Percentiles rank a stretch among this genome's conserved stretches.
Conservation (phyloP, 2,329 filamentous ascomycete genomes). For the Fusarium armeniacum region DNA sequence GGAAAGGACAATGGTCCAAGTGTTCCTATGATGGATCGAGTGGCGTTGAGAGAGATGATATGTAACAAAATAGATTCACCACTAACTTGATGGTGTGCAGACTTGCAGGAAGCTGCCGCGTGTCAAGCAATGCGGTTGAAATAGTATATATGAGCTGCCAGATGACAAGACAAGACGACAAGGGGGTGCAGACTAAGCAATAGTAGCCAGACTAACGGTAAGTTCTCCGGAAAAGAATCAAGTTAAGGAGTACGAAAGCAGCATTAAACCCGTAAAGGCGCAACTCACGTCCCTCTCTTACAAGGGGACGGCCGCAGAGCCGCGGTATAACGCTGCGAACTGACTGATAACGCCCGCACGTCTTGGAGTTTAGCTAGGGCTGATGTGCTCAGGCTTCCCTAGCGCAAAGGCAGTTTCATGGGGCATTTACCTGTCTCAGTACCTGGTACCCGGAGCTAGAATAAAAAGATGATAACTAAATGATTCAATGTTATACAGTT, state of each 20-base stretch:
- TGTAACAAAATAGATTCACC: neutral
- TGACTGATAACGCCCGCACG: slow-evolving; percentile 40
- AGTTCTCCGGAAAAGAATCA: slow-evolving; percentile 1
- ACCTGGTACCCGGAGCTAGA: slow-evolving; percentile 13
- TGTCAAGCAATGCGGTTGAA: neutral
- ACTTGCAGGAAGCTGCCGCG: slow-evolving; percentile 4
- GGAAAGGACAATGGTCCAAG: neutral
- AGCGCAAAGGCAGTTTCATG: slow-evolving; percentile 28
- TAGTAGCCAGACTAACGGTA: neutral
- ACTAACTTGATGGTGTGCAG: slow-evolving; percentile 4
- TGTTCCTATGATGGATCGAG: neutral
- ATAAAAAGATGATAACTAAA: neutral
- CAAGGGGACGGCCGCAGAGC: slow-evolving; percentile 19
- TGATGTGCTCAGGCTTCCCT: slow-evolving; percentile 33
- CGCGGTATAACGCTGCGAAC: slow-evolving; percentile 22
- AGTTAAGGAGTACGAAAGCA: slow-evolving; percentile 3
- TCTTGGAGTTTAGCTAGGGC: slow-evolving; percentile 16
- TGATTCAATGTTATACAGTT: neutral
- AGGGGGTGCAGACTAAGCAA: neutral
- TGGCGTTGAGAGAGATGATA: neutral
- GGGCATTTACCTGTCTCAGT: slow-evolving; percentile 16
- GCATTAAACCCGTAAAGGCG: slow-evolving; percentile 13
- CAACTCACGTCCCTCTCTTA: slow-evolving; percentile 15
- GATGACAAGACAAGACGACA: neutral
- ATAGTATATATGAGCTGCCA: neutral